A percentile compares a stretch with the other conserved stretches of the same genome.
Conservation (phyloP, 345 rosid species). For the Acer yangbiense region DNA sequence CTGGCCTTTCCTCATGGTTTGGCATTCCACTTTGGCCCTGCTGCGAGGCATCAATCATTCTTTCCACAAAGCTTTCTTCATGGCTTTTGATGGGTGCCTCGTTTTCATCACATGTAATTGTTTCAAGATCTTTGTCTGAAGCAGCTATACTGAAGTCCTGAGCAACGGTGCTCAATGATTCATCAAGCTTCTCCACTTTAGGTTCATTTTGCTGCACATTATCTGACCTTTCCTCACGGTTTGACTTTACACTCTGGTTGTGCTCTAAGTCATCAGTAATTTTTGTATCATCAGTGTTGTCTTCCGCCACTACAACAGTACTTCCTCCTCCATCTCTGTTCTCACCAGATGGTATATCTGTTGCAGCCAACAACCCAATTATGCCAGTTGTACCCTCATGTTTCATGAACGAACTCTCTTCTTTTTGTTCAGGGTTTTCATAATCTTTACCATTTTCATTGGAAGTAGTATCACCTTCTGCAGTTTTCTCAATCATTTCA, state of each 20-base stretch:
- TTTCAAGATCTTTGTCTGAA: slow-evolving; percentile 13
- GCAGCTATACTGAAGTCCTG: slow-evolving; percentile 18
- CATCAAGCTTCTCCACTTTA: slow-evolving; percentile 22
- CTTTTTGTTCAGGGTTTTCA: slow-evolving; percentile 8
- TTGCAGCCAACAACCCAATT: background rate
- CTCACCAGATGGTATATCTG: slow-evolving; percentile 17
- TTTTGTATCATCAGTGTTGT: slow-evolving; percentile 1
- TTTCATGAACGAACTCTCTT: slow-evolving; percentile 3
- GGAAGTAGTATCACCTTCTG: slow-evolving; percentile 1
- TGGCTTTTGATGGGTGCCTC: slow-evolving; percentile 8
- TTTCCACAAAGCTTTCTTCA: slow-evolving; percentile 22
- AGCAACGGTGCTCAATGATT: background rate
- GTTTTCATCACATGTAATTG: slow-evolving; percentile 9
- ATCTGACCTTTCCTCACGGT: slow-evolving; percentile 3
- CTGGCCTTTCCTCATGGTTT: slow-evolving; percentile 1
- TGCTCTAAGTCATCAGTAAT: slow-evolving; percentile 3
- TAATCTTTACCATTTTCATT: slow-evolving; percentile 13
- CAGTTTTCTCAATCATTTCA: slow-evolving; percentile 7
- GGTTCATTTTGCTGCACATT: slow-evolving; percentile 15
- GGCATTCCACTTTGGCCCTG: slow-evolving; percentile 5
- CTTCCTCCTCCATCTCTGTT: slow-evolving; percentile 4
- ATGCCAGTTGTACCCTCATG: slow-evolving; percentile 4
- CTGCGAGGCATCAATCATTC: slow-evolving; percentile 5
- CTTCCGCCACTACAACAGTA: background rate
- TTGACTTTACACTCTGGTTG: slow-evolving; percentile 5